A percentile compares a stretch with the other conserved stretches of the same genome.
These are phyloP conservation scores for Phyllostachys edulis DNA, from an alignment of 176 grass and related monocot genomes.

Conservation along the genomic window DNA sequence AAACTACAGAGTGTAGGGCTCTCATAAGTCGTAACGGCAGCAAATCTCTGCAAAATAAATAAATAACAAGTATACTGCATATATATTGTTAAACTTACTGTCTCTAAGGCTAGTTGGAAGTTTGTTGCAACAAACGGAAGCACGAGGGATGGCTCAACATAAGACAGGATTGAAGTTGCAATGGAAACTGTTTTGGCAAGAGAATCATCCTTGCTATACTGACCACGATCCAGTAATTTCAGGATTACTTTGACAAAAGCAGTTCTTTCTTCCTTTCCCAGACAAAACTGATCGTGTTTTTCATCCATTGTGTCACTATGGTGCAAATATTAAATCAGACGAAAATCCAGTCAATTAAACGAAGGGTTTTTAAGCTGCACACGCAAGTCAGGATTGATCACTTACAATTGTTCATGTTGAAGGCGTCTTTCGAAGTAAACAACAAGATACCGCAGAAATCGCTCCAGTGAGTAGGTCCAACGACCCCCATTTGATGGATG, in stretches of 20 bases:
- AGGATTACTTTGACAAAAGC: constrained; percentile 70
- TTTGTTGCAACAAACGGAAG: constrained; percentile 84
- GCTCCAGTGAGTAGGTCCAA: constrained; percentile 84
- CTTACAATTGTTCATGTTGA: constrained; percentile 84
- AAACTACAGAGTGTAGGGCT: constrained; percentile 9
- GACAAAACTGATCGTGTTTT: constrained; percentile 34
- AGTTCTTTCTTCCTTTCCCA: constrained; percentile 74
- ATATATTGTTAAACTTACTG: constrained; percentile 60
- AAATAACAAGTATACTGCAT: constrained; percentile 16
- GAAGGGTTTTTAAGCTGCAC: constrained; percentile 2
- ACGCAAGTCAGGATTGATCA: constrained; percentile 13
- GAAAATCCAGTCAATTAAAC: constrained; percentile 18
- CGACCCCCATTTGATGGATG: constrained; percentile 98
- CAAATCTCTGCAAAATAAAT: constrained; percentile 23
- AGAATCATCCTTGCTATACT: constrained; percentile 92
- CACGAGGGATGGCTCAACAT: constrained; percentile 80
- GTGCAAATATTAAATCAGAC: constrained; percentile 32
- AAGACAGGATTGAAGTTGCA: constrained; percentile 86
- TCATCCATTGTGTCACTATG: constrained; percentile 39
- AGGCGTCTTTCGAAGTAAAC: constrained; percentile 83
- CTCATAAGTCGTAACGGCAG: background rate
- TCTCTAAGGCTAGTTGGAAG: constrained; percentile 90
- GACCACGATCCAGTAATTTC: constrained; percentile 94
- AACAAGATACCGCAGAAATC: constrained; percentile 78
- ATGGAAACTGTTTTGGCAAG: constrained; percentile 88